Base-by-base conservation (phyloP, 2,329 filamentous ascomycete genomes). In the Aspergillus udagawae region DNA sequence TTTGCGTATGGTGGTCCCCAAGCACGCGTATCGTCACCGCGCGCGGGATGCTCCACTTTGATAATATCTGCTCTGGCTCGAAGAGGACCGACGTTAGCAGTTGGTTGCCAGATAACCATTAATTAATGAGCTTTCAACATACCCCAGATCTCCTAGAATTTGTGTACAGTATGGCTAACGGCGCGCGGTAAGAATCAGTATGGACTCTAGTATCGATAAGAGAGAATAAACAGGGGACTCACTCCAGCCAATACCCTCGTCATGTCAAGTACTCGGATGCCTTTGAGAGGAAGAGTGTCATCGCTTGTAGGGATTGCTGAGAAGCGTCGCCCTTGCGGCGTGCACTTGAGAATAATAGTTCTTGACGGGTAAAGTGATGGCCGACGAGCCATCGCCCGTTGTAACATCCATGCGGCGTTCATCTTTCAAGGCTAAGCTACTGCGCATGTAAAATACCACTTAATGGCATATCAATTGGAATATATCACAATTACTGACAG, bases 121-220 rank as follows among this genome's bases (percentile, higher is more conserved):
- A 41, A n/a, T 27, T 14, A 2, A 41, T 38, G 41, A 27, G 12
- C 6, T 2, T 47, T 47, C 20, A 25, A 65, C 86, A 73, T 85
- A 96, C 93, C 94, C 94, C 66, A 99, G 82, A 75, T 99, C 94
- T 56, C 93, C 94, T 9, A 99, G 78, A 54, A 99, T 97, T 74
- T 99, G 94, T 41, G 94, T 97, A 68, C 92, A 97, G 71, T 97
- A 97, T 63, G 94, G 94, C 91, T 97, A 68, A 68, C 14, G 56
- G 29, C 52, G 58, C 35, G 49, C 50, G 45, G 14, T 12, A 49
- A 60, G 49, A 54, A 53, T 65, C 52, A 60, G 58, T 25, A 57
- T 44, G 52, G 32, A 17, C 32, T 35, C 4, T 35, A 7, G 1
- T 51, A 58, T 53, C 52, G 35, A 14, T 29, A 25, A 45, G 52